These are phyloP conservation scores for Leucosporidium creatinivorum DNA, from an alignment of 768 basidiomycete species.

Conservation along the genomic window DNA sequence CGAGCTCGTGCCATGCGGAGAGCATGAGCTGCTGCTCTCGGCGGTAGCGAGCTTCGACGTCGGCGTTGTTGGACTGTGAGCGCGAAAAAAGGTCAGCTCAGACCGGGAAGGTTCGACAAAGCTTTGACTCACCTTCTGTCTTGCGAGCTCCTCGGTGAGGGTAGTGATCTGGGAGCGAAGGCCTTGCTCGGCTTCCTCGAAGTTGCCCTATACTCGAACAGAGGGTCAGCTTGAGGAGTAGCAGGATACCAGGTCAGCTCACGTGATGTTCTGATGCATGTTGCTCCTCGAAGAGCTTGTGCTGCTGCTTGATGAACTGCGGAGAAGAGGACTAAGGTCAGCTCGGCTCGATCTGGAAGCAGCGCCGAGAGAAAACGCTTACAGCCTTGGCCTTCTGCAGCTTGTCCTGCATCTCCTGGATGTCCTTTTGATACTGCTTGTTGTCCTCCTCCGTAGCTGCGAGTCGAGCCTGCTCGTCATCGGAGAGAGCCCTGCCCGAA, in stretches of 20 bases:
- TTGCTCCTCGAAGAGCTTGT: constrained; percentile 80
- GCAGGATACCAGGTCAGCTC: neutral
- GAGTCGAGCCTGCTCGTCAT: constrained; percentile 69
- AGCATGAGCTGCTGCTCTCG: constrained; percentile 77
- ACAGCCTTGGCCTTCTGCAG: constrained; percentile 67
- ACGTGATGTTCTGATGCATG: constrained; percentile 30
- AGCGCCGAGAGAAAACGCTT: constrained; percentile 37
- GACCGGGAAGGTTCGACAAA: neutral
- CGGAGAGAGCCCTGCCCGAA: constrained; percentile 70
- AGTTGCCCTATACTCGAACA: constrained; percentile 43
- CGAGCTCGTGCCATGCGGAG: constrained; percentile 61
- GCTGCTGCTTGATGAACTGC: constrained; percentile 87
- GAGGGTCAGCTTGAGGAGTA: neutral
- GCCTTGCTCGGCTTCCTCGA: constrained; percentile 65
- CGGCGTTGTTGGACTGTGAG: constrained; percentile 42
- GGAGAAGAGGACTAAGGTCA: neutral
- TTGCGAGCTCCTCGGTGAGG: constrained; percentile 56
- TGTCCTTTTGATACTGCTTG: constrained; percentile 59
- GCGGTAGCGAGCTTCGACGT: constrained; percentile 56
- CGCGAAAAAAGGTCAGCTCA: neutral
- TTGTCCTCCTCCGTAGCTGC: constrained; percentile 73
- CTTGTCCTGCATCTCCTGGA: constrained; percentile 47
- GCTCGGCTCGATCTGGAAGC: neutral
- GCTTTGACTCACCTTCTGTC: constrained; percentile 42
- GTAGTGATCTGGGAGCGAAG: constrained; percentile 60